phyloP scores from a whole-genome alignment of 1,284 basidiomycete species.

The Leccinum insigne region DNA sequence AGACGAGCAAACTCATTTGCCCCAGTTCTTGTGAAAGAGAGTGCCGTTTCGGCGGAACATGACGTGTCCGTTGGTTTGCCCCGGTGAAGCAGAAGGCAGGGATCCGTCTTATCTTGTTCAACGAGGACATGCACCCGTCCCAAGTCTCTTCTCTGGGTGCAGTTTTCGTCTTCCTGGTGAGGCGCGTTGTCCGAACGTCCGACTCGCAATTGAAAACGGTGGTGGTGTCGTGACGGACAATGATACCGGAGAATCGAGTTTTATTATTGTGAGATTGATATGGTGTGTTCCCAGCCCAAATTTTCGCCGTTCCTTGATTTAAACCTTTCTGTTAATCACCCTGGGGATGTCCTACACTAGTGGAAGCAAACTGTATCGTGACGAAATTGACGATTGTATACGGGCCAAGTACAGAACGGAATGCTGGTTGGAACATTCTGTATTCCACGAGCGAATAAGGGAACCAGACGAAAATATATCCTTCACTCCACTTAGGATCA shows the following conservation, averaged over 20 bases:
- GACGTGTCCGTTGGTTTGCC: constrained; percentile 25
- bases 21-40: constrained; percentile 32
- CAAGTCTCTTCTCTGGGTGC: constrained; percentile 50
- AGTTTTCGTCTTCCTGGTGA: constrained; percentile 64
- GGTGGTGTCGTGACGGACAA: constrained; percentile 51
- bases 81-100: constrained; percentile 21
- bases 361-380: constrained; percentile 59
- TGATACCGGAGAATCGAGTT: constrained; percentile 53
- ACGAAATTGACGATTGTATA: constrained; percentile 45
- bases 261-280: constrained; percentile 67
- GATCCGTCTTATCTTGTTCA: constrained; percentile 7
- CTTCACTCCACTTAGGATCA: constrained; percentile 59
- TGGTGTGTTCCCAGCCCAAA: constrained; percentile 46
- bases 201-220: constrained; percentile 55
- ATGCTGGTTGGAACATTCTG: constrained; percentile 80
- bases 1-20: constrained; percentile 59
- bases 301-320: background rate
- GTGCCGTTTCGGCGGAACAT: constrained; percentile 44
- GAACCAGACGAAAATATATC: constrained; percentile 57
- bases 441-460: constrained; percentile 67
- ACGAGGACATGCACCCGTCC: background rate
- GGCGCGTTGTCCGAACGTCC: constrained; percentile 54
- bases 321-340: background rate
- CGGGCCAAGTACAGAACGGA: constrained; percentile 70
- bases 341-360: constrained; percentile 34